Percentiles rank a stretch among this genome's conserved stretches.
Conservation (phyloP, 805 yeast genomes). For the Sungouiella thailandica region DNA sequence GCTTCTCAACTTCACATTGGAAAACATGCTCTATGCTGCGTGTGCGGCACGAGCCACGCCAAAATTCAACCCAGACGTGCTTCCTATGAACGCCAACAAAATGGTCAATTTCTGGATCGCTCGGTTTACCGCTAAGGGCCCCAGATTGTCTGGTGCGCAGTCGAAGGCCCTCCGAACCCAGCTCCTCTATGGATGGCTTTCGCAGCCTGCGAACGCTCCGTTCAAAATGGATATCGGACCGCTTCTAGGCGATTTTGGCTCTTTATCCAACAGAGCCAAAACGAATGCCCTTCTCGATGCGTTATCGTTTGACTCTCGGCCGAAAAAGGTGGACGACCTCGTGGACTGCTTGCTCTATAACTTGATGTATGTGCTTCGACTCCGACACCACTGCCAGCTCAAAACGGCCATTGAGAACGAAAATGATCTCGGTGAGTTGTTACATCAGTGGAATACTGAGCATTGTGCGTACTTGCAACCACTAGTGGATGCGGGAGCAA, state of each 20-base stretch:
- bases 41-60: conserved; percentile 14
- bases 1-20: conserved; percentile 33
- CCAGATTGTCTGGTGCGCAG: conserved; percentile 5
- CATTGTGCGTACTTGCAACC: conserved; percentile 9
- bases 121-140: conserved; percentile 22
- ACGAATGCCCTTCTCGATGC: conserved; percentile 6
- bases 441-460: conserved; percentile 9
- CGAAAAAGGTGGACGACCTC: conserved; percentile 56
- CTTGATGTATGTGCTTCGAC: conserved; percentile 7
- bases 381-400: conserved; percentile 9
- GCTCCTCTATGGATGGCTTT: conserved; percentile 13
- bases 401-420: neutral
- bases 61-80: conserved; percentile 11
- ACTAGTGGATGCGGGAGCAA: neutral
- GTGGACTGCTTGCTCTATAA: conserved; percentile 65
- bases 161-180: conserved; percentile 9
- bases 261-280: conserved; percentile 4
- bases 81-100: conserved; percentile 31
- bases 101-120: conserved; percentile 38
- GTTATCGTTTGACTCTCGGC: conserved; percentile 3
- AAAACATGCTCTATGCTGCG: conserved; percentile 31
- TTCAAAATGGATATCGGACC: conserved; percentile 3
- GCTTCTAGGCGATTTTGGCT: conserved; percentile 3
- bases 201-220: conserved; percentile 8
- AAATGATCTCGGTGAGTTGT: conserved; percentile 3